A percentile compares a stretch with the other conserved stretches of the same genome.
These are phyloP conservation scores for Pythium oligandrum DNA, from an alignment of 352 stramenopile species.

Conservation along the genomic window DNA sequence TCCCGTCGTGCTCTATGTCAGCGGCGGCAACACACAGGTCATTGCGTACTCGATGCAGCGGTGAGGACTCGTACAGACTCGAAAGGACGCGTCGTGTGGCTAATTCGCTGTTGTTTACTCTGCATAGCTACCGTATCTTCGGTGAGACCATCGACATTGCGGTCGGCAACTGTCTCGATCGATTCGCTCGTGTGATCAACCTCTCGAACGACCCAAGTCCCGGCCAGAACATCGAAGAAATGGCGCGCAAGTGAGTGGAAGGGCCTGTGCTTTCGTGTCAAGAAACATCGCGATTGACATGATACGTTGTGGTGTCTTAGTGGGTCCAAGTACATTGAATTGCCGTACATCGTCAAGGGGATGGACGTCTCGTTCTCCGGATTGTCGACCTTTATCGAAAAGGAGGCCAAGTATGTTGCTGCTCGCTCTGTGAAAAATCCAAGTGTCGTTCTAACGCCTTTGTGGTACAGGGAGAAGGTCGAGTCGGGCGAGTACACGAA, in stretches of 20 bases:
- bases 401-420: conserved; percentile 71
- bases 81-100: neutral
- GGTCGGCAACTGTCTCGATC: conserved; percentile 99
- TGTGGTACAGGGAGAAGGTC: conserved; percentile 56
- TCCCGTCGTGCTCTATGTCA: conserved; percentile 99
- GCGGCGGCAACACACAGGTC: conserved; percentile 98
- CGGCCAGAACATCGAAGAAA: conserved; percentile 99
- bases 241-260: conserved; percentile 87
- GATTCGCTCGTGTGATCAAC: conserved; percentile 93
- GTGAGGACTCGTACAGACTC: conserved; percentile 16
- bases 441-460: neutral
- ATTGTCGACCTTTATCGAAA: conserved; percentile 96
- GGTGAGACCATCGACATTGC: conserved; percentile 99
- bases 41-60: conserved; percentile 87
- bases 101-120: neutral
- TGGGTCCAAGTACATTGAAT: conserved; percentile 84
- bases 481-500: conserved; percentile 88
- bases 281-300: neutral
- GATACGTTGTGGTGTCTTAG: neutral
- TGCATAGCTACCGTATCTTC: conserved; percentile 96
- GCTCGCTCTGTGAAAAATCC: neutral
- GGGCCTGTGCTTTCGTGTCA: neutral
- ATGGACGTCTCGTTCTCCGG: conserved; percentile 99
- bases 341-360: conserved; percentile 98
- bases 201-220: conserved; percentile 98